phyloP scores from a whole-genome alignment of 768 basidiomycete species.

The Mycena pura region DNA sequence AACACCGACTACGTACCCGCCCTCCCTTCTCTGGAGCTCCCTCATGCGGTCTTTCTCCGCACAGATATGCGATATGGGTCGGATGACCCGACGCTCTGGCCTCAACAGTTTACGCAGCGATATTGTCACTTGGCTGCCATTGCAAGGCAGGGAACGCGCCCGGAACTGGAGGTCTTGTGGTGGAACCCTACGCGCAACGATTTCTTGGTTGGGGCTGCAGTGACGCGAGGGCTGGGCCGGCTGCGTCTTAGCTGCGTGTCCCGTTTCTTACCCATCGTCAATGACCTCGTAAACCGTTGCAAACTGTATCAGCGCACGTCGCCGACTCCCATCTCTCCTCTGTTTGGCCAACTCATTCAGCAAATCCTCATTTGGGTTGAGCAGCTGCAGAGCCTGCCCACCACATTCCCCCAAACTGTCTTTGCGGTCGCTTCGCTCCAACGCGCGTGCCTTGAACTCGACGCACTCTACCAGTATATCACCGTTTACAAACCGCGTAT shows the following conservation, averaged over 20 bases:
- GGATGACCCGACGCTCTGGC: constrained; percentile 6
- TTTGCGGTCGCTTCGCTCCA: not conserved
- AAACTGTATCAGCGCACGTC: not conserved
- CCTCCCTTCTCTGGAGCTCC: not conserved
- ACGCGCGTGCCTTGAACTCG: not conserved
- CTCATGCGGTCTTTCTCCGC: not conserved
- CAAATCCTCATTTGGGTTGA: not conserved
- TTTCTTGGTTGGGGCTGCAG: not conserved
- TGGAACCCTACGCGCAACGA: not conserved
- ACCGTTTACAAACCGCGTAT: not conserved
- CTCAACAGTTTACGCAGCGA: not conserved
- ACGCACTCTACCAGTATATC: not conserved
- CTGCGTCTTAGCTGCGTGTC: not conserved
- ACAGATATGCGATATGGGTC: not conserved
- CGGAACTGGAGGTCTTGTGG: not conserved
- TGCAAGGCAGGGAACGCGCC: not conserved
- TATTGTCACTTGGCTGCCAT: not conserved
- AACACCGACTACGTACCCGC: constrained; percentile 1
- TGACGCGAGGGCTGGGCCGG: not conserved
- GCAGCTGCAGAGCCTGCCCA: not conserved
- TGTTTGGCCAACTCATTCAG: not conserved
- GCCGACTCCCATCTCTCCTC: not conserved
- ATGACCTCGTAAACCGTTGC: not conserved
- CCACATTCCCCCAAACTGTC: not conserved
- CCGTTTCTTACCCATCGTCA: not conserved